A percentile compares a stretch with the other conserved stretches of the same genome.
Evolutionary conservation across 805 yeast genomes (phyloP).

Genomic region (Candida anglica): DNA sequence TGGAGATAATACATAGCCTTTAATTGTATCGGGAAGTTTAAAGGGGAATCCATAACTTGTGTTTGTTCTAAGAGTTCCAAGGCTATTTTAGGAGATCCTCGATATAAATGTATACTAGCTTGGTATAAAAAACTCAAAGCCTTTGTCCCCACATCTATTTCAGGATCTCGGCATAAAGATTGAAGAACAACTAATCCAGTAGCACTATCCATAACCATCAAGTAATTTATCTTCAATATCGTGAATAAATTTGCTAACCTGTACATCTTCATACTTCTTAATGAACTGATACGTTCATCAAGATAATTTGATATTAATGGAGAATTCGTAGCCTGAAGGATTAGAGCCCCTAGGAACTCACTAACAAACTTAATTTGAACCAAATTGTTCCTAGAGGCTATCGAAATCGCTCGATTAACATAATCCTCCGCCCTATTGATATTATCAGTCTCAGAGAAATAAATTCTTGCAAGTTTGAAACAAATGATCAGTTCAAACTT

Average conservation of each 20-base stretch:
- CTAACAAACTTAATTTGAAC: slow-evolving; percentile 19
- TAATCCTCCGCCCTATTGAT: slow-evolving; percentile 37
- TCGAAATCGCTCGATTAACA: slow-evolving; percentile 24
- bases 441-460: slow-evolving; percentile 39
- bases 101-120: slow-evolving; percentile 24
- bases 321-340: slow-evolving; percentile 20
- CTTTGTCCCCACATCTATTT: slow-evolving; percentile 12
- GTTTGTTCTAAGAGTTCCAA: slow-evolving; percentile 12
- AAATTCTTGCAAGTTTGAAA: slow-evolving; percentile 32
- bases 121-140: slow-evolving; percentile 21
- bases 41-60: slow-evolving; percentile 3
- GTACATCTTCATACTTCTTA: slow-evolving; percentile 8
- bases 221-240: slow-evolving; percentile 25
- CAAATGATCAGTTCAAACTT: slow-evolving; percentile 26
- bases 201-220: slow-evolving; percentile 19
- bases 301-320: slow-evolving; percentile 25
- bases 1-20: slow-evolving; percentile 24
- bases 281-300: slow-evolving; percentile 17
- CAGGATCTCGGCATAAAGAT: slow-evolving; percentile 7
- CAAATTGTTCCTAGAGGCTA: slow-evolving; percentile 24
- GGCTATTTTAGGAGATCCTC: slow-evolving; percentile 21
- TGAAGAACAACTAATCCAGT: slow-evolving; percentile 19
- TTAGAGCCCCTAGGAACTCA: slow-evolving; percentile 34
- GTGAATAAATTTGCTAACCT: slow-evolving; percentile 23
- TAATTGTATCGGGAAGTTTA: slow-evolving; percentile 24